Evolutionary conservation across 495 filamentous ascomycete species (phyloP), one percentile per base, ranked within the genome.

Genomic region (Tuber indicum): DNA sequence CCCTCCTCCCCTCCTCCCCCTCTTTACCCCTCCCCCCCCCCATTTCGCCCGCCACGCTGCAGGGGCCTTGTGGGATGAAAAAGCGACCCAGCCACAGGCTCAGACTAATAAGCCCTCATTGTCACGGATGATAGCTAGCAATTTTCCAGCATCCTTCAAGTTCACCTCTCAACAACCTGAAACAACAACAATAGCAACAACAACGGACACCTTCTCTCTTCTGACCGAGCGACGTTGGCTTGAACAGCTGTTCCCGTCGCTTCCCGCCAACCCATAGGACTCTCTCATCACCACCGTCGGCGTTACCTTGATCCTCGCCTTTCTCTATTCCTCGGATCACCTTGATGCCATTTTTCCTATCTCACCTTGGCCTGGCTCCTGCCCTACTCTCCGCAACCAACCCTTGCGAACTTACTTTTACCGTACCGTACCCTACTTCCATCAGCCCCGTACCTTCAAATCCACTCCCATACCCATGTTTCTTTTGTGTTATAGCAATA

Each of bases 161-260:
- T n/a, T n/a, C n/a, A n/a, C n/a, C n/a, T n/a, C n/a, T n/a, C n/a
- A n/a, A n/a, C n/a, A n/a, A n/a, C n/a, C n/a, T n/a, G 75, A 39
- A 76, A 76, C 71, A 73, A 76, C 75, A 76, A 76, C 70, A 73
- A 10, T 26, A 72, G 36, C 69, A 72, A 72, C 74, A 52, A 39
- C 39, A 46, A 49, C 21, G n/a, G 69, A 4, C 58, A 42, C 17
- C 21, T 23, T 26, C 26, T 32, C 12, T 36, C 58, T 36, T 2
- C 58, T 36, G 58, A 26, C 36, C 58, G 58, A 66, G 58, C 58
- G 58, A 66, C 58, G 12, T 66, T 66, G 26, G 26, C 58, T 66
- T 14, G 58, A 66, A 66, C 58, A 66, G 58, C 10, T 36, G 58
- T 66, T 66, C 58, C 58, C 26, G n/a, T 66, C 58, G n/a, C 36